Evolutionary conservation across 352 stramenopile genomes (phyloP).

Genomic region (Phytophthora tentaculata): DNA sequence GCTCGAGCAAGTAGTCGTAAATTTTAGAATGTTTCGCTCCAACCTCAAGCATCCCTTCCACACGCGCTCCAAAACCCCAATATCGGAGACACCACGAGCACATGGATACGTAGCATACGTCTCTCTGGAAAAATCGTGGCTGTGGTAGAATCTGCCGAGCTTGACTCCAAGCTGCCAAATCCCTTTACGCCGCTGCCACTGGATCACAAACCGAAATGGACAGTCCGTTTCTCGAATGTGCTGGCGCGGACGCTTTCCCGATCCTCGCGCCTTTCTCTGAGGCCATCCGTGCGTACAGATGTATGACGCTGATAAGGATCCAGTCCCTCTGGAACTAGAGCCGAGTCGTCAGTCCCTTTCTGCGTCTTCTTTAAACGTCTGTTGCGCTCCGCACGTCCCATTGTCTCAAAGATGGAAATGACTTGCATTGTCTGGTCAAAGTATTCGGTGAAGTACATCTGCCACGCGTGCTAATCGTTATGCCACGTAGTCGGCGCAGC

Average conservation of each 20-base stretch:
- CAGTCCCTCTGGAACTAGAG: neutral
- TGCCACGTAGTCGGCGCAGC: neutral
- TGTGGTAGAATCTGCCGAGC: constrained; percentile 15
- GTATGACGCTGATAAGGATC: neutral
- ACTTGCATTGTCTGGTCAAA: no score
- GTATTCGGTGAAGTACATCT: neutral
- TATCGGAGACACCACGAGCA: neutral
- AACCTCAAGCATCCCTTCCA: constrained; percentile 15
- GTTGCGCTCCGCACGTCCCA: neutral
- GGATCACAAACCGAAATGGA: constrained; percentile 14
- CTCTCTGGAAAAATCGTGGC: neutral
- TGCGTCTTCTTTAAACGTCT: neutral
- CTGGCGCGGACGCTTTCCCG: neutral
- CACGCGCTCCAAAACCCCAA: neutral
- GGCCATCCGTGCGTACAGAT: neutral
- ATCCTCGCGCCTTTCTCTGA: neutral
- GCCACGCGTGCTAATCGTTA: neutral
- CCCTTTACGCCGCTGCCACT: neutral
- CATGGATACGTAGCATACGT: constrained; percentile 7
- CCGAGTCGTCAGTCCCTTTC: neutral
- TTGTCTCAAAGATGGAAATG: neutral
- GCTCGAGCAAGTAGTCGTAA: constrained; percentile 20
- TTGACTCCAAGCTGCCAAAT: constrained; percentile 15
- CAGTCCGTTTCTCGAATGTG: constrained; percentile 16
- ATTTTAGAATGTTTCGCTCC: constrained; percentile 10